Base-by-base conservation (phyloP, 306 rosid species). In the Malus sylvestris region DNA sequence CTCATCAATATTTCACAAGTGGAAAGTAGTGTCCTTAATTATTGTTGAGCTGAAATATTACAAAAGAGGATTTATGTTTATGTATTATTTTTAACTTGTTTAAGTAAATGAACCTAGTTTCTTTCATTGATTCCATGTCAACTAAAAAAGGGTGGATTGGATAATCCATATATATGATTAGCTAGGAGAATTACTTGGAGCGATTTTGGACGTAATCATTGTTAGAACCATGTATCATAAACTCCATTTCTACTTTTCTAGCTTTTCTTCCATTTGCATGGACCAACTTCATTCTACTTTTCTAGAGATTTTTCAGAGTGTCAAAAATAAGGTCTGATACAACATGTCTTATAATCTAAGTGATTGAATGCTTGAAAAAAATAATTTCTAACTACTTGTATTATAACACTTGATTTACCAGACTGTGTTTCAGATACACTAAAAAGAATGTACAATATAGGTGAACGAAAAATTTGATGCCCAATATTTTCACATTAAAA, bases 391-490 rank as follows among this genome's bases (percentile, higher is more conserved):
- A 6, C 42, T 38, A 38, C 1, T 38, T 38, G 9, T 38, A 38
- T 38, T 7, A 38, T 38, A 0, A 38, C 42, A 38, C 42, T 7
- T 38, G 9, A 0, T 38, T 38, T 6, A 38, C 42, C 42, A 0
- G 2, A 1, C 0, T 0, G 9, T 0, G 0, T 38, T 38, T 0
- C 2, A 7, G 0, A 38, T 0, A 38, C 42, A 38, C 10, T 38
- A 38, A 38, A 38, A 35, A 35, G 1, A 1, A 15, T 51, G 8
- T 15, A 51, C 8, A 51, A 2, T 1, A 49, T 49, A 49, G 18
- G 55, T 5, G 55, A 51, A 16, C 0, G 20, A 16, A 18, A 51
- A 15, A 5, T 15, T 5, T 16, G 6, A 51, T 51, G 55, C 20
- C 0, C 6, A 0, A 15, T 49, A 49, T 49, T 49, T 49, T 16